Evolutionary conservation across 805 yeast species (phyloP), one percentile per base, ranked within the genome.

Genomic region (Barnettozyma pratensis): DNA sequence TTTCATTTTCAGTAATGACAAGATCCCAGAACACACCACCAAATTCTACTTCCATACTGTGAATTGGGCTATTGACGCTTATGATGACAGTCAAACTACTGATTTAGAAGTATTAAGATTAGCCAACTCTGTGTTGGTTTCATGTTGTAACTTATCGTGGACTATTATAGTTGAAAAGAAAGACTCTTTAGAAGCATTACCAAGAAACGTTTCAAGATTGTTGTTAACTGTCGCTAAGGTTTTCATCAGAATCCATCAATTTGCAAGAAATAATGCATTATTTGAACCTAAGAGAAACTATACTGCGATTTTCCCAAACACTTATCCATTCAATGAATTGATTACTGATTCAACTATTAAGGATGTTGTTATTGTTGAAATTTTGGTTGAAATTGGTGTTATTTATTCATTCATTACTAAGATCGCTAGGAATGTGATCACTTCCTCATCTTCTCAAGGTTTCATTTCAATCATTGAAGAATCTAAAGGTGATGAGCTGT

Each of bases 291-390:
- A 77, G 65, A 76, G 88, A 67, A 74, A 80, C 0, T 85, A 83
- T 59, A 82, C 88, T 0, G 74, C 72, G 29, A 66, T 87, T 38
- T 90, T 88, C 69, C 96, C 94, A 7, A 71, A 73, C 30, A 64
- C 67, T 12, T 79, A 76, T 58, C 96, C 96, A 14, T 83, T 84
- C 59, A 67, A 68, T 42, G 83, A 80, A 39, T 59, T 73, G 31
- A 80, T 91, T 0, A 77, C 86, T 54, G 96, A 89, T 60, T 83
- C 95, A 0, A 72, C 82, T 40, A 85, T 87, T 19, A 79, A 80
- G 53, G 87, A 83, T 52, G 86, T 81, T 54, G 69, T 74, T 2
- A 71, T 85, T 48, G 87, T 82, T 29, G 97, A 89, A 61, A 72
- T 85, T 3, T 67, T 88, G 46, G 68, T 86, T 39, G 97, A 89